Conservation (phyloP, 164 flowering plant genomes). For the Tetracentron sinense region DNA sequence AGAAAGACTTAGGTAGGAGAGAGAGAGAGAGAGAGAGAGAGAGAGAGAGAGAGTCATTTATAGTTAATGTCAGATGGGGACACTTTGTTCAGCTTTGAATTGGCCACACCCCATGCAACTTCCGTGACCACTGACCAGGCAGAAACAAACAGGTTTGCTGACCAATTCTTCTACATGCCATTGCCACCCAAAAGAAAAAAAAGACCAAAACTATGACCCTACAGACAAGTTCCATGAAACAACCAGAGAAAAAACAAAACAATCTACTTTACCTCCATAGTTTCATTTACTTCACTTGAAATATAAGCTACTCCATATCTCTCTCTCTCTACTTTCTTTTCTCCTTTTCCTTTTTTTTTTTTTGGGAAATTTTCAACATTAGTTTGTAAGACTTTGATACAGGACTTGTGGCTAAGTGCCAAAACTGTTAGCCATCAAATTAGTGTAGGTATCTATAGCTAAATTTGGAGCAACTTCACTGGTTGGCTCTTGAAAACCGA, state of each 20-base stretch:
- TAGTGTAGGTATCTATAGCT: constrained; percentile 8
- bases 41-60: constrained; percentile 19
- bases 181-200: not conserved
- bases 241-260: not conserved
- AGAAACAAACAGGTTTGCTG: constrained; percentile 13
- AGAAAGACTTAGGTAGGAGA: too few species aligned
- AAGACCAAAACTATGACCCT: constrained; percentile 4
- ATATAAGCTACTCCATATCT: not conserved
- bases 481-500: constrained; percentile 15
- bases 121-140: constrained; percentile 24
- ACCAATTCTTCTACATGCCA: constrained; percentile 10
- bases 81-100: constrained; percentile 23
- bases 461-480: constrained; percentile 12
- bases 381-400: constrained; percentile 8
- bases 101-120: constrained; percentile 19
- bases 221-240: not conserved
- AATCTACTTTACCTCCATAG: not conserved
- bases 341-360: not conserved
- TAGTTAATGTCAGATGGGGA: constrained; percentile 13
- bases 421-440: not conserved
- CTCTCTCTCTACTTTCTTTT: too few species aligned
- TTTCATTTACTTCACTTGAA: not conserved
- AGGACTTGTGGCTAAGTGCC: constrained; percentile 6
- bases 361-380: not conserved
- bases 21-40: constrained; percentile 7